phyloP scores from a whole-genome alignment of 2,329 filamentous ascomycete species.

The Colletotrichum sojae region DNA sequence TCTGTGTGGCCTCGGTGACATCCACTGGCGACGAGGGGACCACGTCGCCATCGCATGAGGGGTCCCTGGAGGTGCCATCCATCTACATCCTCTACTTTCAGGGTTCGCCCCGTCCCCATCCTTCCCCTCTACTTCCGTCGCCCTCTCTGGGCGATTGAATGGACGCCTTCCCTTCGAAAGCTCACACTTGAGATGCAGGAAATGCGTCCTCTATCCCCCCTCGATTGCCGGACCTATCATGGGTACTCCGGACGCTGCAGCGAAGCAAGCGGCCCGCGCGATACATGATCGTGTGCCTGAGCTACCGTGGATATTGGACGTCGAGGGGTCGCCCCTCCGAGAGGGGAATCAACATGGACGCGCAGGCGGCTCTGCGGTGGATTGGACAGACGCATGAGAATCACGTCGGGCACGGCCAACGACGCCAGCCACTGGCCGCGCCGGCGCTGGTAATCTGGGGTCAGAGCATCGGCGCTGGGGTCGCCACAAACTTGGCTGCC shows the following conservation, averaged over 20 bases:
- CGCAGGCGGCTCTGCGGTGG: slow-evolving; percentile 75
- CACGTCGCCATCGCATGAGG: slow-evolving; percentile 35
- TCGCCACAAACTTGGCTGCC: slow-evolving; percentile 73
- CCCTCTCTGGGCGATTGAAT: slow-evolving; percentile 24
- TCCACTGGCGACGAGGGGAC: slow-evolving; percentile 36
- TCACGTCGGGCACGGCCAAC: slow-evolving; percentile 19
- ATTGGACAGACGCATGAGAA: slow-evolving; percentile 61
- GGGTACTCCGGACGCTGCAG: slow-evolving; percentile 62
- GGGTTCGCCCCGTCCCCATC: slow-evolving; percentile 53
- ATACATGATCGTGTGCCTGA: slow-evolving; percentile 69
- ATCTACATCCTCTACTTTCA: slow-evolving; percentile 72
- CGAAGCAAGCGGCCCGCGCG: slow-evolving; percentile 49
- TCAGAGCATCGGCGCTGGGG: slow-evolving; percentile 81
- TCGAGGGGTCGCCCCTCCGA: slow-evolving; percentile 81
- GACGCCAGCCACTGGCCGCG: slow-evolving; percentile 39
- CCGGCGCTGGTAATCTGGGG: slow-evolving; percentile 77
- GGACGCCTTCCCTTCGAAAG: not conserved
- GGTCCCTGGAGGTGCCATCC: slow-evolving; percentile 43
- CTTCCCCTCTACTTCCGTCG: not conserved
- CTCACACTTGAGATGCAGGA: slow-evolving; percentile 54
- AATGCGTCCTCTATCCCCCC: slow-evolving; percentile 73
- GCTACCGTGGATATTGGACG: slow-evolving; percentile 84
- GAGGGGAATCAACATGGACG: slow-evolving; percentile 77
- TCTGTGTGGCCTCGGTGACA: slow-evolving; percentile 67
- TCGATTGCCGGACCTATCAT: slow-evolving; percentile 69